These are phyloP conservation scores for Pseudoperonospora humuli DNA, from an alignment of 352 stramenopile genomes.

Conservation along the genomic window DNA sequence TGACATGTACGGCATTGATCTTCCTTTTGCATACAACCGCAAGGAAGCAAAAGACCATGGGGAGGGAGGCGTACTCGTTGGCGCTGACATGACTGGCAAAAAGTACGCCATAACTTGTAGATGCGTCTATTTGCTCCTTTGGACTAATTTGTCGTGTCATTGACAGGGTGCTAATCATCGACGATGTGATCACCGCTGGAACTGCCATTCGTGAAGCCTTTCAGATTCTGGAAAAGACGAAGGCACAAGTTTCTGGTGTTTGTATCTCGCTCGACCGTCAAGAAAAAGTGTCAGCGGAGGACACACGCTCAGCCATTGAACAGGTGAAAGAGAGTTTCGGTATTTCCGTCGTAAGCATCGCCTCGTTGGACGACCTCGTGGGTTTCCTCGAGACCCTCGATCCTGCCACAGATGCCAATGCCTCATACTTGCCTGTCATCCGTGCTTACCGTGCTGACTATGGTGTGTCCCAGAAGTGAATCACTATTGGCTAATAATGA, in stretches of 20 bases:
- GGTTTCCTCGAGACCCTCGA: conserved; percentile 74
- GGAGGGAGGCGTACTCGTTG: conserved; percentile 95
- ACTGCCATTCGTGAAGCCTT: conserved; percentile 96
- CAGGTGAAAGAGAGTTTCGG: conserved; percentile 85
- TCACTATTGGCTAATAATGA: background rate
- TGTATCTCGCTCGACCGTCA: conserved; percentile 97
- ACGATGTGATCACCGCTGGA: conserved; percentile 99
- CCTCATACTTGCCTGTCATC: conserved; percentile 60
- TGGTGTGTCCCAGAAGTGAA: conserved; percentile 39
- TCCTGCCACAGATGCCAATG: conserved; percentile 38
- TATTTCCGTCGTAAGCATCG: conserved; percentile 93
- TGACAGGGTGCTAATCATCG: conserved; percentile 93
- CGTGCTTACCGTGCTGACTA: conserved; percentile 70
- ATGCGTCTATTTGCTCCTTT: background rate
- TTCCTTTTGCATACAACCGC: conserved; percentile 98
- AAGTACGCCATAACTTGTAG: conserved; percentile 58
- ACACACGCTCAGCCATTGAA: conserved; percentile 91
- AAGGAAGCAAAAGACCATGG: conserved; percentile 99
- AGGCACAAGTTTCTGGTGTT: conserved; percentile 92
- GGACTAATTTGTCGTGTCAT: conserved; percentile 2
- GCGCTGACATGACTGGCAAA: conserved; percentile 91
- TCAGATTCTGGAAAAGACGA: conserved; percentile 82
- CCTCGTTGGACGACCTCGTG: conserved; percentile 90
- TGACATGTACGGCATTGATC: conserved; percentile 85
- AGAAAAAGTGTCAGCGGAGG: conserved; percentile 91